phyloP scores from a whole-genome alignment of 805 yeast species.

The Helenozyma rhizophorensis region DNA sequence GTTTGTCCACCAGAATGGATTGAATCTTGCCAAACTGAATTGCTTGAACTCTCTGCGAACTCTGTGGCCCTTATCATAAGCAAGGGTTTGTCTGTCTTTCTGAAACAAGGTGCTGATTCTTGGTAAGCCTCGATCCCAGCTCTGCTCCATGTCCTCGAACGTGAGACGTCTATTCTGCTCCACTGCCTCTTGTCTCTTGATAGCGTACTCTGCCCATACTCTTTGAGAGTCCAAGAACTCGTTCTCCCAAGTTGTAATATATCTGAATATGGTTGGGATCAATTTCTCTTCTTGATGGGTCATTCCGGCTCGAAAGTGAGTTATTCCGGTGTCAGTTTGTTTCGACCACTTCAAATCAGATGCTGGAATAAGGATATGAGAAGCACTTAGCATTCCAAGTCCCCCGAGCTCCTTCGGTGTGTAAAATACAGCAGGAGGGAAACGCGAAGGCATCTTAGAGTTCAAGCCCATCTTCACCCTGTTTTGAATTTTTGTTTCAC shows the following conservation, averaged over 20 bases:
- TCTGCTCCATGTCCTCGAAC: conserved; percentile 88
- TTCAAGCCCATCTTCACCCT: conserved; percentile 92
- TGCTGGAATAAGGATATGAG: conserved; percentile 91
- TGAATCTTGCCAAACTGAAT: conserved; percentile 64
- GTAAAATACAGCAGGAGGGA: conserved; percentile 98
- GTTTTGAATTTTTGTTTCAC: conserved; percentile 91
- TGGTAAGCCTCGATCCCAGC: conserved; percentile 97
- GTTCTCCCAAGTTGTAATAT: conserved; percentile 93
- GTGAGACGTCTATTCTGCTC: conserved; percentile 82
- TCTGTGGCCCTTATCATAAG: conserved; percentile 92
- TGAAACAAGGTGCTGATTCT: conserved; percentile 93
- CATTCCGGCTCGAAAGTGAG: conserved; percentile 94
- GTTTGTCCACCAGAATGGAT: conserved; percentile 97
- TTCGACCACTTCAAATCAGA: conserved; percentile 87
- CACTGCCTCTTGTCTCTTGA: conserved; percentile 80
- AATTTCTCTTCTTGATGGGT: conserved; percentile 70
- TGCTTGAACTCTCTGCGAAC: conserved; percentile 74
- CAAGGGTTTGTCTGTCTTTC: conserved; percentile 89
- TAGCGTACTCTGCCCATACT: conserved; percentile 97
- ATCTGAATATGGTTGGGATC: conserved; percentile 91
- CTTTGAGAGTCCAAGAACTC: conserved; percentile 91
- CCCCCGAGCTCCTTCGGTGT: conserved; percentile 98
- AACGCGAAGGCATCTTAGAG: conserved; percentile 97
- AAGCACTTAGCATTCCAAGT: conserved; percentile 94
- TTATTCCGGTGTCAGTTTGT: conserved; percentile 91